These are phyloP conservation scores for Ehretia macrophylla DNA, from an alignment of 257 asterid species.

Conservation along the genomic window DNA sequence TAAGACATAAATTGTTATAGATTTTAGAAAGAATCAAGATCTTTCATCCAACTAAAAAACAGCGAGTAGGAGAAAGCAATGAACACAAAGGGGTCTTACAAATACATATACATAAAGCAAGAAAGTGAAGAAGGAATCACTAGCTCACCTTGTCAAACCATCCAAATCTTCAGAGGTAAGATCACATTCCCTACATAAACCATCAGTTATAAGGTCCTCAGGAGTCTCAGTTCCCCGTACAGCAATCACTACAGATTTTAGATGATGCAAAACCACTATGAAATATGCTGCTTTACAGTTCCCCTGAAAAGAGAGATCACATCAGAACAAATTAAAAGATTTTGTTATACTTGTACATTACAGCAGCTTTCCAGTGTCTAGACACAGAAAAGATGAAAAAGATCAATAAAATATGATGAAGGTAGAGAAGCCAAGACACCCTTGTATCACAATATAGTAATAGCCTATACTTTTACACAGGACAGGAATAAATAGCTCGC, in stretches of 20 bases:
- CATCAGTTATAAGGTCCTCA: slow-evolving; percentile 34
- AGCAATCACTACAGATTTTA: slow-evolving; percentile 28
- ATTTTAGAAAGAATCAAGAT: too few relatives aligned
- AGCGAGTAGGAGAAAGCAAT: too few relatives aligned
- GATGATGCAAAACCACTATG: slow-evolving; percentile 23
- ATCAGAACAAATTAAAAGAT: neutral
- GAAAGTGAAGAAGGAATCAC: neutral
- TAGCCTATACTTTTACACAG: neutral
- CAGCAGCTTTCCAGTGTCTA: neutral
- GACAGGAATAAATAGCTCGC: too few relatives aligned
- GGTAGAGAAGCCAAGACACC: neutral
- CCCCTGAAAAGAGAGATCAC: slow-evolving; percentile 13
- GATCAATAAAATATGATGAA: neutral
- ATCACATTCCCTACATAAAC: slow-evolving; percentile 26
- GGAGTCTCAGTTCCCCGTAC: slow-evolving; percentile 37
- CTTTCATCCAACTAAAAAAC: too few relatives aligned
- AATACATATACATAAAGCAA: neutral
- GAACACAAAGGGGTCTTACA: neutral
- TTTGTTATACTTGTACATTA: neutral
- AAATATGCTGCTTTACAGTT: slow-evolving; percentile 33
- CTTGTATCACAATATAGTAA: neutral
- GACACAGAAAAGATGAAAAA: too few relatives aligned
- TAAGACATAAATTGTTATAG: too few relatives aligned
- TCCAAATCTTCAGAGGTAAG: slow-evolving; percentile 25
- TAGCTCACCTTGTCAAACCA: slow-evolving; percentile 18